A percentile compares a stretch with the other conserved stretches of the same genome.
Conservation (phyloP, 208 protist genomes). For the Crithidia thermophila region DNA sequence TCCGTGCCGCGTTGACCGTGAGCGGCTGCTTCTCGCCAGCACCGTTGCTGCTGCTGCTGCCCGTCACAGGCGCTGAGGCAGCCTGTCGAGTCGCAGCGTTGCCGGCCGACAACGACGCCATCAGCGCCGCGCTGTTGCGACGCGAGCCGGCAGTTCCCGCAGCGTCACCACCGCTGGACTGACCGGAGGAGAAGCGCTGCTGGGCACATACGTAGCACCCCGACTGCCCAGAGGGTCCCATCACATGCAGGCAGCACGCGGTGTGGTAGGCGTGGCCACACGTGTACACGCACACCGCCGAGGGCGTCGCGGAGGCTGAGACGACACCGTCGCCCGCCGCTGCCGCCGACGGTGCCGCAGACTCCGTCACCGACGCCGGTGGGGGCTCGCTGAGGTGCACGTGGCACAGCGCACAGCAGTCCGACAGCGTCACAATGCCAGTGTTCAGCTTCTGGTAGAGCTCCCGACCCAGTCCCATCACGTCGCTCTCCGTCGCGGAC, state of each 20-base stretch:
- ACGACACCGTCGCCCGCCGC: background rate
- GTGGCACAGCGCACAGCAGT: constrained; percentile 68
- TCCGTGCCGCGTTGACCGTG: constrained; percentile 18
- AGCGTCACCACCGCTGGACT: background rate
- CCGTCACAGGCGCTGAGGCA: background rate
- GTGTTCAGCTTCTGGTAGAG: constrained; percentile 48
- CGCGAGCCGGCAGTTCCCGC: background rate
- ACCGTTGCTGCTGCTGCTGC: background rate
- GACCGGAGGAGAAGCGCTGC: constrained; percentile 3
- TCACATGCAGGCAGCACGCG: constrained; percentile 30
- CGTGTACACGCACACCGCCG: constrained; percentile 57
- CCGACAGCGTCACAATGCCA: constrained; percentile 52
- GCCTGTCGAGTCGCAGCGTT: background rate
- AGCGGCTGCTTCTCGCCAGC: background rate
- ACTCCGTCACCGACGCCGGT: background rate
- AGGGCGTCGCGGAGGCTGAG: background rate
- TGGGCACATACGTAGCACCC: constrained; percentile 22
- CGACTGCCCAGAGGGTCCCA: background rate
- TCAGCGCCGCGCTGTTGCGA: background rate
- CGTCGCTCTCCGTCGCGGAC: constrained; percentile 51
- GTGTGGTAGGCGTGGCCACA: constrained; percentile 87
- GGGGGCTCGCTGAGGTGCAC: constrained; percentile 27
- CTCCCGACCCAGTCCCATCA: constrained; percentile 38
- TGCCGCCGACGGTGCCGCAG: background rate
- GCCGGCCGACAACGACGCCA: background rate